Evolutionary conservation across 129 eudicot species (phyloP).

Genomic region (Kitagawia praeruptora): DNA sequence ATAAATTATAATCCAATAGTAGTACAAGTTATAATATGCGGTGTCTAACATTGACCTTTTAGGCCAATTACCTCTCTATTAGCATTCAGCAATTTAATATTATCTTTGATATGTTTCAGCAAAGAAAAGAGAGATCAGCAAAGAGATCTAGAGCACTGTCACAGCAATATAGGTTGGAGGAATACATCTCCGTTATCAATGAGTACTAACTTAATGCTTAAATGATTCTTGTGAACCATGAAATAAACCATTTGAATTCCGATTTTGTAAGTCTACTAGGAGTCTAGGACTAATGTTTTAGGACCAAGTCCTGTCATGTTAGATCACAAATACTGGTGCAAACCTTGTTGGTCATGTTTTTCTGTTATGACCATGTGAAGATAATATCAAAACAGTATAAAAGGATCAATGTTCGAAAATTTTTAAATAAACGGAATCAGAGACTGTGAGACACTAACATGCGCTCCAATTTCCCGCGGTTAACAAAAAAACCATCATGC

Average conservation of each 20-base stretch:
- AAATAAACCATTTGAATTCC: not conserved
- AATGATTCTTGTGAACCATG: not conserved
- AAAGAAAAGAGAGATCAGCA: not conserved
- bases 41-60: not conserved
- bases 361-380: not conserved
- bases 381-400: not conserved
- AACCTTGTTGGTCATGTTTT: not conserved
- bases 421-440: slow-evolving; percentile 3
- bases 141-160: not conserved
- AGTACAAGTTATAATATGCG: not conserved
- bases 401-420: not conserved
- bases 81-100: not conserved
- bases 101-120: not conserved
- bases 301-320: not conserved
- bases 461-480: slow-evolving; percentile 93
- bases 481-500: slow-evolving; percentile 96
- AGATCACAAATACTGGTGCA: not conserved
- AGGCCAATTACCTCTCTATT: not conserved
- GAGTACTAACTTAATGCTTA: not conserved
- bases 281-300: not conserved
- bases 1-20: not conserved
- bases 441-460: slow-evolving; percentile 40
- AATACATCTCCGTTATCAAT: not conserved
- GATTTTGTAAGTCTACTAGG: not conserved
- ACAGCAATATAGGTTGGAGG: not conserved